Base-by-base conservation (phyloP, 176 grass and related monocot species). In the Cymbopogon citratus region DNA sequence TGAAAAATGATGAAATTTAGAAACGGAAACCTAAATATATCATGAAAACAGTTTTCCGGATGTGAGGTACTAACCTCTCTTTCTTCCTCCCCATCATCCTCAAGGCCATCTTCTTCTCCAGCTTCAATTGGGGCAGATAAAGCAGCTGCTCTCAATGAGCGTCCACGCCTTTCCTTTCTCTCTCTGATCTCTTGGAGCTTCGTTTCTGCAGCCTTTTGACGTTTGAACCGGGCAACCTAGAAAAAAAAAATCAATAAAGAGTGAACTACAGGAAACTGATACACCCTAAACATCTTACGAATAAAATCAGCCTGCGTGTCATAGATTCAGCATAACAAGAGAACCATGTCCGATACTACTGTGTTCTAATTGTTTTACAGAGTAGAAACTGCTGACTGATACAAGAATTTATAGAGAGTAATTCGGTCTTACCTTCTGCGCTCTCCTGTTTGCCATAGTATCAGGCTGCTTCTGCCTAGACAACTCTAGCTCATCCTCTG, bases 131-230 rank as follows among this genome's bases (percentile, higher is more conserved):
- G 95, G n/a, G 92, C 74, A 69, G 92, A 98, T 39, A 98, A 81
- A 80, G 92, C 84, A 63, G 90, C 71, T 40, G 86, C 90, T 13
- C 92, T 91, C 51, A 92, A 81, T 57, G 95, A 98, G 12, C 92
- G 86, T 0, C 74, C 78, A 66, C 86, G 82, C 85, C 95, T 92
- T 83, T 98, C 90, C 34, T 92, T 92, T 79, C 84, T 89, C 79
- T 98, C 88, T 87, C 81, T 92, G 67, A 94, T 94, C 71, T 98
- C 95, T 84, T 92, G 90, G 45, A 98, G 86, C 86, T 92, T 98
- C 64, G 90, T 77, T 88, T 94, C 88, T 45, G 92, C 95, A 41
- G 88, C 92, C 60, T 83, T 98, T 60, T 92, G 90, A 46, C 83
- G 73, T 66, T 86, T 98, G 71, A 91, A 98, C 44, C 88, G 66